Base-by-base conservation (phyloP, 441 rosid species). In the Euphorbia schlechtendalii region DNA sequence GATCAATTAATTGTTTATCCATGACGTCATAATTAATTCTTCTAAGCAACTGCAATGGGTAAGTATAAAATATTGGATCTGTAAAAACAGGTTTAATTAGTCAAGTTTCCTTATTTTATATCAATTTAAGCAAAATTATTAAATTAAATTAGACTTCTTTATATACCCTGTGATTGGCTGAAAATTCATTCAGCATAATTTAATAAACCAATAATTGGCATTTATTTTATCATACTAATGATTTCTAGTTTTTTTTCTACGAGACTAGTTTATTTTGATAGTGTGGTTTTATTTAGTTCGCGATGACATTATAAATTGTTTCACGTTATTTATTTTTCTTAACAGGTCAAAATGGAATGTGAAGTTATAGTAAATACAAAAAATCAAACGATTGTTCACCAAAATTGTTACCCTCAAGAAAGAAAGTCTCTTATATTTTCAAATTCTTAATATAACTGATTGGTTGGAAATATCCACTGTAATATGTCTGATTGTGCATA, bases 281-380 rank as follows among this genome's bases (percentile, higher is more conserved):
- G 7, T 38, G 41, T 21, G 1, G 18, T n/a, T n/a, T n/a, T 1
- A 18, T 49, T 49, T n/a, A 38, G 7, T 4, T 32, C 3, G 7
- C 7, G 3, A 7, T 3, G 36, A 3, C 4, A 32, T 32, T 49
- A 49, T 49, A n/a, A 17, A 17, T 49, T n/a, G 56, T 38, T 41
- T 20, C 48, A 71, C 21, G n/a, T 56, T 12, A 43, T n/a, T 7
- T 49, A 48, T 25, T 0, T 21, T 68, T 25, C 43, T 13, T 58
- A 13, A 21, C 64, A 92, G 92, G 82, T 82, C 57, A 80, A 73
- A 78, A 74, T 87, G 63, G 80, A 79, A 0, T 87, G 96, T 27
- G 90, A 84, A 74, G 85, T 89, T 40, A 68, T 77, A 72, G 86
- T 87, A 56, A 87, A 85, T 72, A 75, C 82, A 59, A 78, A 68